Conservation (phyloP, 2,329 filamentous ascomycete species). For the Sclerotinia glacialis region DNA sequence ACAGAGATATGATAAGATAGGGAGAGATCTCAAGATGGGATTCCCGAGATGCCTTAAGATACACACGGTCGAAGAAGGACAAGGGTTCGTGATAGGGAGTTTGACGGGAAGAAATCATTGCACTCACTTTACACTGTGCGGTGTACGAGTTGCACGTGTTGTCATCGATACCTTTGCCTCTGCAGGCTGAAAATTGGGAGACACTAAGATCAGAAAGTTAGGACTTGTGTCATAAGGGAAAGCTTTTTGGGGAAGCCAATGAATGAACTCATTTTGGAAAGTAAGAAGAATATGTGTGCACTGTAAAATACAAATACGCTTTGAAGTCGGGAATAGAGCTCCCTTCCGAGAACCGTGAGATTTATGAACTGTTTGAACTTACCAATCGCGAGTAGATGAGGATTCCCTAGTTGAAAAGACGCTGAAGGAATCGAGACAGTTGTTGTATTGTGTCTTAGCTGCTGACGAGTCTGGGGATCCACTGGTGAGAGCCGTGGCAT, state of each 20-base stretch:
- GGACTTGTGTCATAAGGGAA: not conserved
- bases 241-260: too few relatives aligned
- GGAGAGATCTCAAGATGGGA: not conserved
- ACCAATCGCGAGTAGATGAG: constrained; percentile 1
- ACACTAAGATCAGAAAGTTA: constrained; percentile 1
- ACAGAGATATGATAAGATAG: too few relatives aligned
- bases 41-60: not conserved
- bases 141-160: constrained; percentile 26
- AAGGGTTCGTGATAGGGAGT: not conserved
- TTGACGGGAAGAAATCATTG: not conserved
- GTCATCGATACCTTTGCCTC: constrained; percentile 18
- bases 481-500: constrained; percentile 24
- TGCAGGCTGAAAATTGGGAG: constrained; percentile 20
- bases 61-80: not conserved
- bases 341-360: not conserved
- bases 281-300: not conserved
- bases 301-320: not conserved
- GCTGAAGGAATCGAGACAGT: constrained; percentile 25
- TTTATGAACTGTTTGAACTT: not conserved
- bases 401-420: constrained; percentile 20
- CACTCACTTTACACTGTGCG: constrained; percentile 23
- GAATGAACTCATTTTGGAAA: too few relatives aligned
- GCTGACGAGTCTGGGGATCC: constrained; percentile 19
- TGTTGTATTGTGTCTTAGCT: constrained; percentile 26
- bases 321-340: not conserved